These are phyloP conservation scores for Hypoxylon sp. DNA, from an alignment of 2,329 filamentous ascomycete genomes.

Conservation along the genomic window DNA sequence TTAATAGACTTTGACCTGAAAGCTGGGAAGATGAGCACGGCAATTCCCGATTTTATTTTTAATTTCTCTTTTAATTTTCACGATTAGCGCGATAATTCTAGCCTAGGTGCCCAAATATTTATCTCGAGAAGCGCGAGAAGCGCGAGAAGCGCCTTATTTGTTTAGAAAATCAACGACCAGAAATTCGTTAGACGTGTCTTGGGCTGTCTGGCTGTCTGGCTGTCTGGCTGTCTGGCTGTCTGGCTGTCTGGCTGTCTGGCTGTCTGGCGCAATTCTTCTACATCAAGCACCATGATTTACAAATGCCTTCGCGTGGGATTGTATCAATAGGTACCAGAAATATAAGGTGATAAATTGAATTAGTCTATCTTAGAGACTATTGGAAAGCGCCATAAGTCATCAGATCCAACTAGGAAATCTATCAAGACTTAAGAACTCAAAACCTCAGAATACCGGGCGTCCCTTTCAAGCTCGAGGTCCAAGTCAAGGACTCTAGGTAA, in stretches of 20 bases:
- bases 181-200: no score
- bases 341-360: not conserved
- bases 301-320: not conserved
- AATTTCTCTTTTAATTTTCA: no score
- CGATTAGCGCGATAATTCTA: not conserved
- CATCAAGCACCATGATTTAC: not conserved
- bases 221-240: no score
- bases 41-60: no score
- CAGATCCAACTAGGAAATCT: not conserved
- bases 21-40: no score
- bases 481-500: not conserved
- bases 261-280: no score
- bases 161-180: no score
- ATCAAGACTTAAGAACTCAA: not conserved
- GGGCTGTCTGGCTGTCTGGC: no score
- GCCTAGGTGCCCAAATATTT: not conserved
- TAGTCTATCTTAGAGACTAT: not conserved
- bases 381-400: not conserved
- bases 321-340: no score
- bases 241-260: no score
- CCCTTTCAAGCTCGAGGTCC: not conserved
- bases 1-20: not conserved
- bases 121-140: not conserved
- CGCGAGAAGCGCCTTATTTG: no score
- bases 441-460: not conserved